Percentiles rank a stretch among this genome's conserved stretches.
Evolutionary conservation across 352 stramenopile genomes (phyloP).

Genomic region (Pythium utonaiense): DNA sequence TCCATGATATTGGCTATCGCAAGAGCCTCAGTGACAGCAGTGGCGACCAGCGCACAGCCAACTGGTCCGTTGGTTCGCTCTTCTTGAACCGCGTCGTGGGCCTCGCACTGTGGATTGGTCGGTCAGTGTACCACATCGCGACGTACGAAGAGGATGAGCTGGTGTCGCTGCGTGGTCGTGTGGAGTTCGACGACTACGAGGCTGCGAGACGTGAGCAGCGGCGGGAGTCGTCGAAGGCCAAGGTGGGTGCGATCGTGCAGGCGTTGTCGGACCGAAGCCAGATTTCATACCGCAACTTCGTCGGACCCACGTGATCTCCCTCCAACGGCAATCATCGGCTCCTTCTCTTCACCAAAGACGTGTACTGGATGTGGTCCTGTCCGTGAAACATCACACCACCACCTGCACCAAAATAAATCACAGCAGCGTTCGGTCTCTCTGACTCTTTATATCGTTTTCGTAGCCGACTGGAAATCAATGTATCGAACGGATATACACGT

Average conservation of each 20-base stretch:
- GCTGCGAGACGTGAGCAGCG: not conserved
- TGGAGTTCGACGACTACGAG: constrained; percentile 20
- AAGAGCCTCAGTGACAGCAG: not conserved
- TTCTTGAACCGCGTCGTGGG: constrained; percentile 11
- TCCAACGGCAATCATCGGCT: too few species aligned
- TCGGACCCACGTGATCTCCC: too few species aligned
- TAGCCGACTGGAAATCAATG: constrained; percentile 1
- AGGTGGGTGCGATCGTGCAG: not conserved
- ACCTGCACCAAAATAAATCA: too few species aligned
- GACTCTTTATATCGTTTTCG: not conserved
- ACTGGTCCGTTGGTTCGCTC: constrained; percentile 11
- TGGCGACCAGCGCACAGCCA: not conserved
- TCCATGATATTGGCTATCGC: not conserved
- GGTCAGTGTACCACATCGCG: not conserved
- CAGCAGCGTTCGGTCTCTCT: not conserved
- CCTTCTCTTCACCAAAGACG: too few species aligned
- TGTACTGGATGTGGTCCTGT: too few species aligned
- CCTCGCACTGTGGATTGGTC: constrained; percentile 6
- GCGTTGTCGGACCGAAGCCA: not conserved
- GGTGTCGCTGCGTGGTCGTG: constrained; percentile 10
- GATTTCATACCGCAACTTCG: too few species aligned
- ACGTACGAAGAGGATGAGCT: constrained; percentile 6
- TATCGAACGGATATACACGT: constrained; percentile 4
- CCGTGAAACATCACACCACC: too few species aligned
- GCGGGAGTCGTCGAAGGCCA: not conserved